Evolutionary conservation across 495 filamentous ascomycete species (phyloP), one percentile per base, ranked within the genome.

Genomic region (Aspergillus conjunctus): DNA sequence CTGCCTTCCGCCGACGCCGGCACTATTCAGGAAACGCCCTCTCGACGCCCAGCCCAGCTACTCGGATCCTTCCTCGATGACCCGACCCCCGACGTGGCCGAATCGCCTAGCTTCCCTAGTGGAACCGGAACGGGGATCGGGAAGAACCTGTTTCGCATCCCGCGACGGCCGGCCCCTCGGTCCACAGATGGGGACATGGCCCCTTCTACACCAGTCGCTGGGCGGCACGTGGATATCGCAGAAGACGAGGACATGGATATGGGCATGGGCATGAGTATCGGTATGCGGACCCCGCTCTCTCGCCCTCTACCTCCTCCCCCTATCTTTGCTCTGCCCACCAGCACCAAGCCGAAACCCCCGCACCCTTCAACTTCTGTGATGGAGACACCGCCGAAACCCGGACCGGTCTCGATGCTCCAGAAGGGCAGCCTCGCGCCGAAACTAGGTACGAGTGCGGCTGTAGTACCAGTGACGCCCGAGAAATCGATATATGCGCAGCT

Each of bases 401-500:
- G 65, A 37, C 66, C 66, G 0, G 41, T 54, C 11, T 41, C 51
- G 17, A 18, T 49, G 3, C 11, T 54, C 14, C 21, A 32, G 11
- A 30, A 11, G 8, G 14, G 17, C 43, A 37, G 41, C 37, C 17
- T 17, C 51, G 20, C 33, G n/a, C 22, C 52, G 52, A 31, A 22
- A 0, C 9, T 22, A 43, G 34, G 18, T 10, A 10, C 9, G 22
- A 26, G 43, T 4, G 7, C 57, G 32, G 48, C 34, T 0, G 52
- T 60, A 52, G 62, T 77, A 33, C 73, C 73, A 7, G 68, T 72
- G 44, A 78, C 76, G 1, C 77, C 77, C 9, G 73, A 77, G 69
- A 80, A 72, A 72, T 77, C 66, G 17, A 89, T 96, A 49, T 95
- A 89, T 68, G 84, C 88, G 70, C 75, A 77, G 37, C 69, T 94